Evolutionary conservation across 192 early-diverging fungal species (phyloP), one percentile per base, ranked within the genome.

Genomic region (Umbelopsis vinacea): DNA sequence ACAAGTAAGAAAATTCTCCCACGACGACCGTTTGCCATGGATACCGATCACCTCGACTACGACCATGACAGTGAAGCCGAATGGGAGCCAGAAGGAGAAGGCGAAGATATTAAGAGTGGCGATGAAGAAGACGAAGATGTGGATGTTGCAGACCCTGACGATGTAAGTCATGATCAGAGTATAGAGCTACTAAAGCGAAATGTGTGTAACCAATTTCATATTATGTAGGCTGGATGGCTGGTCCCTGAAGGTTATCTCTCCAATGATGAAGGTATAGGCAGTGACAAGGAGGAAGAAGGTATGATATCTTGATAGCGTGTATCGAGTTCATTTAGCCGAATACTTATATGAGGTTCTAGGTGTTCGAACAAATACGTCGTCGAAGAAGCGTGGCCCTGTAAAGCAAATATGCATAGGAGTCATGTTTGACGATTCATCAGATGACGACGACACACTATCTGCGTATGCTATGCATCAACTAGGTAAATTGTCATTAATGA

Each of bases 11-110:
- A 29, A 3, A 76, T 95, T 45, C 78, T 74, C 9, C 88, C 86
- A 14, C 83, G 88, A 21, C 76, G 81, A 2, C 92, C 92, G 19
- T 89, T 94, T 78, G 79, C 74, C 33, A 80, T 74, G 53, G 96
- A 95, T 70, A 79, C 78, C 9, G 71, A 50, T 1, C 37, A 84
- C 37, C 48, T 97, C 11, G 91, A 97, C 69, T 97, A 97, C 69
- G 92, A 93, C 6, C 81, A 92, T 71, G 96, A 97, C 72, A 94
- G 92, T 73, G 94, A 95, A 54, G 91, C 88, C 0, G 96, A 96
- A 79, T 97, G 96, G 96, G 93, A 93, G 38, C 89, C 87, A 35
- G 93, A 95, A 43, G 96, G 92, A 38, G 92, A 93, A 70, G 96
- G 96, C 21, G 96, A 97, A 70, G 94, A 96, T 53, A 81, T 92